These are phyloP conservation scores for Rhizophlyctis rosea DNA, from an alignment of 192 early-diverging fungal species.

Conservation along the genomic window DNA sequence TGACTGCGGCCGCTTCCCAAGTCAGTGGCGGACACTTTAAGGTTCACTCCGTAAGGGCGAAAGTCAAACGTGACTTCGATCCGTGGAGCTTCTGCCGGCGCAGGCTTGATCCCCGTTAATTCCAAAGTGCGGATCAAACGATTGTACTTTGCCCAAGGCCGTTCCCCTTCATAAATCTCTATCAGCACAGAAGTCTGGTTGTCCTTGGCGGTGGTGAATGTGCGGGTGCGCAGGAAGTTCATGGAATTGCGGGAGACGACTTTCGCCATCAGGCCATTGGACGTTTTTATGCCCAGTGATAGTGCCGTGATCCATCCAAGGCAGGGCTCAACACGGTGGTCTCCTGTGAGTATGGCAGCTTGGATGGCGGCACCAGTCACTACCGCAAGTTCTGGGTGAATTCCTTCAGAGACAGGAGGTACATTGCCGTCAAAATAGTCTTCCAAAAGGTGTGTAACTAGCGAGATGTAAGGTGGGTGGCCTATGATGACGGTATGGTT, in stretches of 20 bases:
- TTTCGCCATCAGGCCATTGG: constrained; percentile 97
- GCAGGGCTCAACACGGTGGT: constrained; percentile 95
- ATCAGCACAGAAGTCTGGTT: constrained; percentile 98
- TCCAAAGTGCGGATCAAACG: constrained; percentile 98
- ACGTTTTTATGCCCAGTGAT: constrained; percentile 97
- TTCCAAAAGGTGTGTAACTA: constrained; percentile 94
- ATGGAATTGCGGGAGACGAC: constrained; percentile 99
- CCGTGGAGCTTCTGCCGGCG: constrained; percentile 95
- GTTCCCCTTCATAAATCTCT: constrained; percentile 98
- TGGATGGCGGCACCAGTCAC: constrained; percentile 97
- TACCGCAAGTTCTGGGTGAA: no score
- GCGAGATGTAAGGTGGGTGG: constrained; percentile 98
- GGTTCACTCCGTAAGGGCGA: constrained; percentile 92
- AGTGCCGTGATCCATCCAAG: constrained; percentile 98
- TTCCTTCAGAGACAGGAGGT: no score
- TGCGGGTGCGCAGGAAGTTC: constrained; percentile 96
- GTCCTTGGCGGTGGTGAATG: constrained; percentile 97
- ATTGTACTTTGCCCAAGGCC: constrained; percentile 96
- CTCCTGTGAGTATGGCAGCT: constrained; percentile 96
- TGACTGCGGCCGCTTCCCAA: constrained; percentile 91
- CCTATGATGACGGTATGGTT: constrained; percentile 96
- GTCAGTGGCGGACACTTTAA: constrained; percentile 90
- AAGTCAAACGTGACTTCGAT: constrained; percentile 97
- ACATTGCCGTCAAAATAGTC: constrained; percentile 99
- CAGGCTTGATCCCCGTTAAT: constrained; percentile 94